Conservation (phyloP, 2,329 filamentous ascomycete species). For the Waltergamsia citrina region DNA sequence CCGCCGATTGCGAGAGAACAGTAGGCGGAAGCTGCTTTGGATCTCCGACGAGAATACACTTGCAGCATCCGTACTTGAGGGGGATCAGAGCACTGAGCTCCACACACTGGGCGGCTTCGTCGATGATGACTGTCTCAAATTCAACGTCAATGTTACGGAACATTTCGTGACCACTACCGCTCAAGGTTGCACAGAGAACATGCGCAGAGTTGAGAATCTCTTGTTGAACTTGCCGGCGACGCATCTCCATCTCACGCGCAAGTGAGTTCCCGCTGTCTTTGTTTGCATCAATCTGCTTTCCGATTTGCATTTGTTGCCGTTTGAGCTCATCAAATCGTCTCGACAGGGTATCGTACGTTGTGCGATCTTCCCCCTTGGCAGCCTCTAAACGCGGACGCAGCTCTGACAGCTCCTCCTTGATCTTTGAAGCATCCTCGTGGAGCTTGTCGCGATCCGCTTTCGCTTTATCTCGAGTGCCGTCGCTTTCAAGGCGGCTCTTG, state of each 20-base stretch:
- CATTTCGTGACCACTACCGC: slow-evolving; percentile 94
- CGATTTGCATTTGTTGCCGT: slow-evolving; percentile 62
- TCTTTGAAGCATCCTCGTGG: slow-evolving; percentile 54
- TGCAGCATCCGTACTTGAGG: slow-evolving; percentile 92
- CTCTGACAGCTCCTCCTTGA: slow-evolving; percentile 67
- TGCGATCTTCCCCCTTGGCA: slow-evolving; percentile 45
- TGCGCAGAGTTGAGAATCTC: slow-evolving; percentile 85
- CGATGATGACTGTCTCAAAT: slow-evolving; percentile 97
- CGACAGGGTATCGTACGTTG: slow-evolving; percentile 46
- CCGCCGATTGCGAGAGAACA: slow-evolving; percentile 87
- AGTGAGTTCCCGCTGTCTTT: slow-evolving; percentile 79
- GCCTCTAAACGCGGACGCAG: slow-evolving; percentile 65
- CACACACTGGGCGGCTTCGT: slow-evolving; percentile 96
- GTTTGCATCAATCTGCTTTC: slow-evolving; percentile 75
- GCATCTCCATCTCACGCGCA: slow-evolving; percentile 77
- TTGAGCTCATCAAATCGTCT: slow-evolving; percentile 72
- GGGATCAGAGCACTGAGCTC: slow-evolving; percentile 94
- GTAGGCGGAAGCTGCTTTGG: slow-evolving; percentile 95
- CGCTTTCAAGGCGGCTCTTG: slow-evolving; percentile 56
- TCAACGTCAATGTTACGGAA: slow-evolving; percentile 91
- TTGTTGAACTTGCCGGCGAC: slow-evolving; percentile 76
- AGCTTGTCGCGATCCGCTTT: slow-evolving; percentile 48
- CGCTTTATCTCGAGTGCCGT: slow-evolving; percentile 47
- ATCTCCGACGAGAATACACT: slow-evolving; percentile 95
- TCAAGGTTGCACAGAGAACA: slow-evolving; percentile 89